Conservation (phyloP, 345 rosid genomes). For the Sisymbrium irio region DNA sequence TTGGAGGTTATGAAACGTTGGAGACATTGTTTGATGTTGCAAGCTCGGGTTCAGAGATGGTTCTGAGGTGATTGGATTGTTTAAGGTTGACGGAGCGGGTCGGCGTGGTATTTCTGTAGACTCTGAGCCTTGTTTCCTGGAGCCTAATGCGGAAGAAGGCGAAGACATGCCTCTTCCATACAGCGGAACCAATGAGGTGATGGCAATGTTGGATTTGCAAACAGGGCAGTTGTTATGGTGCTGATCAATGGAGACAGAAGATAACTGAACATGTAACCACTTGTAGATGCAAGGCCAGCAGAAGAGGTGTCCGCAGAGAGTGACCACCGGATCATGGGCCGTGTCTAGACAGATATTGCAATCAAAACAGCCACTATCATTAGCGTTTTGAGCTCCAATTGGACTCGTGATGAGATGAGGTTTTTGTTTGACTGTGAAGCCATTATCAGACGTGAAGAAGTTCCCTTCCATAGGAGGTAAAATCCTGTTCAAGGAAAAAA, state of each 20-base stretch:
- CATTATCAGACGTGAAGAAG: slow-evolving; percentile 39
- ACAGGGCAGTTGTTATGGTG: slow-evolving; percentile 68
- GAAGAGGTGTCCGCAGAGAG: slow-evolving; percentile 82
- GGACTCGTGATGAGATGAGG: slow-evolving; percentile 30
- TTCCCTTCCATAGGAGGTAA: slow-evolving; percentile 38
- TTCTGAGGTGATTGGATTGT: slow-evolving; percentile 8
- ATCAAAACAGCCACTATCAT: slow-evolving; percentile 48
- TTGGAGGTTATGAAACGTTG: slow-evolving; percentile 6
- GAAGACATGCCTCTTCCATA: slow-evolving; percentile 68
- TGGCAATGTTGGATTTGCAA: slow-evolving; percentile 68
- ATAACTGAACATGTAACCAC: slow-evolving; percentile 35
- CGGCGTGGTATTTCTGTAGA: slow-evolving; percentile 53
- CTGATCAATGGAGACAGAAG: slow-evolving; percentile 40
- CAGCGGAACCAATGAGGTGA: slow-evolving; percentile 75
- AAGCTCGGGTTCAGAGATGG: slow-evolving; percentile 15
- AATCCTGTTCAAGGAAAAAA: slow-evolving; percentile 29
- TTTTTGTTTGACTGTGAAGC: slow-evolving; percentile 37
- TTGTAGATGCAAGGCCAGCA: slow-evolving; percentile 88
- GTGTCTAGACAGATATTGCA: slow-evolving; percentile 81
- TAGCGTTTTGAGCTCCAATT: slow-evolving; percentile 1
- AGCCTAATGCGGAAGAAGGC: slow-evolving; percentile 27
- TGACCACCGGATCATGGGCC: slow-evolving; percentile 71
- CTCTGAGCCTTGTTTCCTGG: slow-evolving; percentile 23
- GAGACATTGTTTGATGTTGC: slow-evolving; percentile 26
- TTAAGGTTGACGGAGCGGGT: slow-evolving; percentile 42